Conservation (phyloP, 257 asterid species). For the Solanum neorickii region DNA sequence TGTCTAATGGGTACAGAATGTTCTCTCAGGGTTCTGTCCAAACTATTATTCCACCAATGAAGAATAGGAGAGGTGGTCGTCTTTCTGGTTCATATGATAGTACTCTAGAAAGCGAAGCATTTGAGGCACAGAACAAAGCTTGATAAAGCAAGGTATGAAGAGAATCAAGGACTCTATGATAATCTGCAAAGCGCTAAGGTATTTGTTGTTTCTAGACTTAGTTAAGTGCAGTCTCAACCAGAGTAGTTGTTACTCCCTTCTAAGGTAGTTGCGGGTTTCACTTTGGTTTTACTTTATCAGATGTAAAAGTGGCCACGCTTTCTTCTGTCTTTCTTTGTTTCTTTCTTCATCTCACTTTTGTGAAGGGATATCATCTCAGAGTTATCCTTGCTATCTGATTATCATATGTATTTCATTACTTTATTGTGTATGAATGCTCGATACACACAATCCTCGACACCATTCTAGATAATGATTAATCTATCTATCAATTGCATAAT, state of each 20-base stretch:
- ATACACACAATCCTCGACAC: neutral
- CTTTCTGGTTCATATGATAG: slow-evolving; percentile 78
- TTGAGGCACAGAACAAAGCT: slow-evolving; percentile 28
- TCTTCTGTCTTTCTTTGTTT: neutral
- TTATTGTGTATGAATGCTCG: neutral
- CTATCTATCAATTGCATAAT: neutral
- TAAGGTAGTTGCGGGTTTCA: neutral
- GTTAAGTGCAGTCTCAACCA: neutral
- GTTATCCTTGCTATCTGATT: neutral
- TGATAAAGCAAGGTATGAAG: slow-evolving; percentile 37
- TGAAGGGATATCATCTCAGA: neutral
- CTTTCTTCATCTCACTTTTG: neutral
- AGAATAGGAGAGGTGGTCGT: slow-evolving; percentile 48
- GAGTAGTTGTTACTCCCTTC: neutral
- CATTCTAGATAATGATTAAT: neutral
- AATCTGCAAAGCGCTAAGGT: slow-evolving; percentile 42
- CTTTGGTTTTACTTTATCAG: neutral
- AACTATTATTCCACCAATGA: slow-evolving; percentile 73
- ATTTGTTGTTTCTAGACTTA: neutral
- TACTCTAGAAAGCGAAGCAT: slow-evolving; percentile 44
- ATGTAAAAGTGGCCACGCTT: neutral
- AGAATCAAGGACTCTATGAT: slow-evolving; percentile 33
- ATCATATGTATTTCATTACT: neutral
- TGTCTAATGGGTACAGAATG: neutral
- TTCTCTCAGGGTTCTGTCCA: slow-evolving; percentile 76